Conservation (phyloP, 306 rosid genomes). For the Dryas octopetala region DNA sequence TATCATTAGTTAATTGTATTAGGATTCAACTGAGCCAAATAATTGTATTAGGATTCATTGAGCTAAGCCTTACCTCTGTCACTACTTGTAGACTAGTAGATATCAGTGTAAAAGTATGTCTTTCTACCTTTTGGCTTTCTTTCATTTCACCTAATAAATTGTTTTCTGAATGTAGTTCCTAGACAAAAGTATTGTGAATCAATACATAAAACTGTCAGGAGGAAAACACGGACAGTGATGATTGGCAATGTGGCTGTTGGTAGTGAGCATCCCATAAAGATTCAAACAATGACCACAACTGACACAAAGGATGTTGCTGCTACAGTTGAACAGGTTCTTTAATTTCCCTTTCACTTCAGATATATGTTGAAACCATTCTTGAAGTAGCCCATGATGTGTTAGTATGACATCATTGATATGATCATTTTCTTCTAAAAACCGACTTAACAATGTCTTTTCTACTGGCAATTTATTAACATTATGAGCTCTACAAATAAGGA, state of each 20-base stretch:
- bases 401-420: not conserved
- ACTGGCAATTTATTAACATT: not conserved
- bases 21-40: not conserved
- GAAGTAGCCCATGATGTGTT: not conserved
- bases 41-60: not conserved
- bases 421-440: not conserved
- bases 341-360: slow-evolving; percentile 19
- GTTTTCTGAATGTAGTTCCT: slow-evolving; percentile 63
- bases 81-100: not conserved
- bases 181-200: slow-evolving; percentile 92
- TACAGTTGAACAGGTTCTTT: slow-evolving; percentile 88
- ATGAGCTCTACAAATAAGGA: not conserved
- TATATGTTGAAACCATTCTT: not conserved
- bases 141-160: slow-evolving; percentile 31
- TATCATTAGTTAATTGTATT: not conserved
- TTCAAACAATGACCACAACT: slow-evolving; percentile 98
- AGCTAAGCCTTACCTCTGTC: not conserved
- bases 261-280: slow-evolving; percentile 92
- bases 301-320: slow-evolving; percentile 93
- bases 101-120: slow-evolving; percentile 6
- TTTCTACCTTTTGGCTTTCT: slow-evolving; percentile 13
- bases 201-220: slow-evolving; percentile 74
- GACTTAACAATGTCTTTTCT: not conserved
- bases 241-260: slow-evolving; percentile 88
- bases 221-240: slow-evolving; percentile 92